Conservation (phyloP, 2,329 filamentous ascomycete species). For the Hortaea sp. region DNA sequence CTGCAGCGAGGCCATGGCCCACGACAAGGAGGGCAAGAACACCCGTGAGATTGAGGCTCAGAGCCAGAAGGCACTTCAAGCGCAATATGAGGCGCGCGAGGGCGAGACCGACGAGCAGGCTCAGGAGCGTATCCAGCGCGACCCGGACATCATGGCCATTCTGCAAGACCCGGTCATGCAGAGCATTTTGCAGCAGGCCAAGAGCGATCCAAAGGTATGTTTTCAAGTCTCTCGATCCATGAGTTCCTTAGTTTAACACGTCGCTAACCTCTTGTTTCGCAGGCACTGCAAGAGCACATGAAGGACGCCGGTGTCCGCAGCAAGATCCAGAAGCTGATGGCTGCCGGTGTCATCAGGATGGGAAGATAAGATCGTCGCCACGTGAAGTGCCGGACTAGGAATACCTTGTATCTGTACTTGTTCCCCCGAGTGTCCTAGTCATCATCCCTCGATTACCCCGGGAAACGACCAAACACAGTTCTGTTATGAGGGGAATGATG, state of each 20-base stretch:
- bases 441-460: no score
- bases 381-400: no score
- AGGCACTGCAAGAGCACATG: conserved; percentile 93
- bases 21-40: conserved; percentile 74
- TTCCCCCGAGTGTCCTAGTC: no score
- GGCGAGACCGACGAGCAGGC: conserved; percentile 91
- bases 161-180: conserved; percentile 98
- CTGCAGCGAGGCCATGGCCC: conserved; percentile 66
- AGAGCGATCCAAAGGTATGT: conserved; percentile 39
- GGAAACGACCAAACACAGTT: no score
- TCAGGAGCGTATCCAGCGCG: conserved; percentile 71
- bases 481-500: no score
- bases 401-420: no score
- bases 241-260: no score
- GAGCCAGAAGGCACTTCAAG: conserved; percentile 81
- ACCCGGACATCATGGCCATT: conserved; percentile 63
- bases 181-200: conserved; percentile 89
- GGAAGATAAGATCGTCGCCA: conserved; percentile 8
- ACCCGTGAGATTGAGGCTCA: conserved; percentile 86
- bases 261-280: conserved; percentile 46
- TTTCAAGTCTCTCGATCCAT: no score
- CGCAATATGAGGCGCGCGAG: conserved; percentile 83
- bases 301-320: conserved; percentile 73
- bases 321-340: conserved; percentile 92
- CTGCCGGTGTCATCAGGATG: conserved; percentile 68